Conservation (phyloP, 805 yeast species). For the Zygoascus ofunaensis region DNA sequence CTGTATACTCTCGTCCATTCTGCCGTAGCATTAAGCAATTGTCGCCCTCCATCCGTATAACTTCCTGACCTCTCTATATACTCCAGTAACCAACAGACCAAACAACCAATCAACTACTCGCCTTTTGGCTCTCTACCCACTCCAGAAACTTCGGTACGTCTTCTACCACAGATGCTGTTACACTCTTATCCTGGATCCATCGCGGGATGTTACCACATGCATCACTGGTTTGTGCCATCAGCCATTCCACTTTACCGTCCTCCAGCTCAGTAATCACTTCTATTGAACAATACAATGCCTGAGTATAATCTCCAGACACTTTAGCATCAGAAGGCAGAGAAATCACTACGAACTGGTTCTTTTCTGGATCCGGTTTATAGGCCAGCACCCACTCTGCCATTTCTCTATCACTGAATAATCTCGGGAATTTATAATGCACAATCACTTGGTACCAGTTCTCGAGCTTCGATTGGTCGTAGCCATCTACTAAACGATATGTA, state of each 20-base stretch:
- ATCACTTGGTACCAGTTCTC: conserved; percentile 21
- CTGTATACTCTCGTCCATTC: too few relatives aligned
- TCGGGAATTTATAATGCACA: conserved; percentile 29
- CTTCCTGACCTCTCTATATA: too few relatives aligned
- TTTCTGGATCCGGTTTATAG: conserved; percentile 22
- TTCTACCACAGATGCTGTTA: conserved; percentile 26
- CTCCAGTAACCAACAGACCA: too few relatives aligned
- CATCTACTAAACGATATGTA: conserved; percentile 19
- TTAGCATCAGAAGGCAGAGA: conserved; percentile 28
- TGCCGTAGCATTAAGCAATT: too few relatives aligned
- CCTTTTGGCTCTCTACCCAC: too few relatives aligned
- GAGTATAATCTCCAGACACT: conserved; percentile 14
- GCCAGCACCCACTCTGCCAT: conserved; percentile 30
- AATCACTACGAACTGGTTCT: conserved; percentile 27
- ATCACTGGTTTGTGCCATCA: conserved; percentile 33
- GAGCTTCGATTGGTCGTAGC: conserved; percentile 7
- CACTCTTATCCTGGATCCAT: conserved; percentile 29
- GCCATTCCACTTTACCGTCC: conserved; percentile 28
- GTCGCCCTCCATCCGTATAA: too few relatives aligned
- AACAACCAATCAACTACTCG: too few relatives aligned
- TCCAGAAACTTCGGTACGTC: conserved; percentile 29
- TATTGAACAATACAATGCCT: conserved; percentile 30
- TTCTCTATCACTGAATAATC: conserved; percentile 27
- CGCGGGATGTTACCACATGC: conserved; percentile 33
- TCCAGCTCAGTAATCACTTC: conserved; percentile 24